Evolutionary conservation across 805 yeast genomes (phyloP), one percentile per base, ranked within the genome.

Genomic region (Teunomyces atbi): DNA sequence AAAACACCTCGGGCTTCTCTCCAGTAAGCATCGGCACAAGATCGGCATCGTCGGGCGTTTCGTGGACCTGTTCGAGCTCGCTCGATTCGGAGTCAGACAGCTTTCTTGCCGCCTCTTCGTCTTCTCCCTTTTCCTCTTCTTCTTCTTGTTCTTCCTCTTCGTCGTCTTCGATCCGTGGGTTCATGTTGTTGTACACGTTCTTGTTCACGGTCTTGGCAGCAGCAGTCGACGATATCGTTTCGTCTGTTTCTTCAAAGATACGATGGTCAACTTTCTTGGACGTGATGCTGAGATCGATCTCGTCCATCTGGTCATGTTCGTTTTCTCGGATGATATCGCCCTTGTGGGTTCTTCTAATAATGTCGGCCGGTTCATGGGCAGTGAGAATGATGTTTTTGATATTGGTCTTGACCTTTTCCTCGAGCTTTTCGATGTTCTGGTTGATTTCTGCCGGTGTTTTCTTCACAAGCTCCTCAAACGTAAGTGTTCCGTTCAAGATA

Each of bases 321-420:
- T 61, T 58, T 46, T 86, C 95, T 5, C 88, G 75, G n/a, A 86
- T 62, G 58, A 86, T 91, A 50, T 90, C 96, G 20, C 97, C 96
- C 62, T 86, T 87, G 61, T 89, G 96, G 3, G 96, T 88, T 56
- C 89, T 76, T 54, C 89, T 75, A 53, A 88, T 80, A 38, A 83
- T 76, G 13, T 89, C 89, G 23, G 66, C 60, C 27, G 74, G 80
- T 26, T 57, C 63, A 33, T 72, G 77, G 30, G 78, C 80, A 36
- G 83, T 82, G 42, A 90, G 66, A 11, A 90, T 86, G 13, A 86
- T 76, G 46, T 85, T 83, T 23, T 81, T 73, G 45, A 87, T 79
- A 61, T 86, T 86, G 48, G 79, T 79, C 43, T 85, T 78, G 8
- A 87, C 88, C 41, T 79, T 79, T 51, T 83, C 86, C 13, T 90